Conservation (phyloP, 2,329 filamentous ascomycete genomes). For the Aspergillus ustus region DNA sequence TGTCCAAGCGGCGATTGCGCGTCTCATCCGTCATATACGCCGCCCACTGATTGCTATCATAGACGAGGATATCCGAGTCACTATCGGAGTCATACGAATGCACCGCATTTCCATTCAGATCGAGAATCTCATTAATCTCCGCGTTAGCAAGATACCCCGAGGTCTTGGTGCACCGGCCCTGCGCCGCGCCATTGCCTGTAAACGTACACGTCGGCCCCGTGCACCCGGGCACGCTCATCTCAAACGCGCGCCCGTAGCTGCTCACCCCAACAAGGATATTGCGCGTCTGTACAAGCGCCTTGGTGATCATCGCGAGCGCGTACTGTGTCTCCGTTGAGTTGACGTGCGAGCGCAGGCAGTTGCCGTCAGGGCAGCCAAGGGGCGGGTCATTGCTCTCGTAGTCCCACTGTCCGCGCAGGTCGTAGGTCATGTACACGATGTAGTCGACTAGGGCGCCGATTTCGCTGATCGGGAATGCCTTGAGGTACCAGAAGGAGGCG, state of each 20-base stretch:
- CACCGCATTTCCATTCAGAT: neutral
- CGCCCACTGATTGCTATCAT: constrained; percentile 12
- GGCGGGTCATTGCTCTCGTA: neutral
- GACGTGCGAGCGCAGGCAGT: constrained; percentile 21
- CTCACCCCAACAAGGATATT: constrained; percentile 7
- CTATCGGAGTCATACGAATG: neutral
- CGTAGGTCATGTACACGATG: constrained; percentile 47
- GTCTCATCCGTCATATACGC: constrained; percentile 12
- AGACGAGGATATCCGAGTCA: constrained; percentile 11
- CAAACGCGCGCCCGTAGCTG: constrained; percentile 12
- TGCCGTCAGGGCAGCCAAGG: neutral
- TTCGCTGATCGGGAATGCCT: constrained; percentile 33
- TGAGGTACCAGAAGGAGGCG: constrained; percentile 40
- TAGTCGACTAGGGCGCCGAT: constrained; percentile 38
- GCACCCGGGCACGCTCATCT: constrained; percentile 8
- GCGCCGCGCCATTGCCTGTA: neutral
- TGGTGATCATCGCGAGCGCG: constrained; percentile 32
- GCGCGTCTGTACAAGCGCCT: neutral
- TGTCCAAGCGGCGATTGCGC: neutral
- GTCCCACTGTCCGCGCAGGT: constrained; percentile 32
- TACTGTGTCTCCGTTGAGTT: constrained; percentile 44
- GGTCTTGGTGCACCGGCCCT: constrained; percentile 14
- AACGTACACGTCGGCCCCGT: constrained; percentile 4
- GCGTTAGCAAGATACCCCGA: constrained; percentile 14
- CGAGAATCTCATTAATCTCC: constrained; percentile 14